Conservation (phyloP, 441 rosid genomes). For the Populus hybrid region DNA sequence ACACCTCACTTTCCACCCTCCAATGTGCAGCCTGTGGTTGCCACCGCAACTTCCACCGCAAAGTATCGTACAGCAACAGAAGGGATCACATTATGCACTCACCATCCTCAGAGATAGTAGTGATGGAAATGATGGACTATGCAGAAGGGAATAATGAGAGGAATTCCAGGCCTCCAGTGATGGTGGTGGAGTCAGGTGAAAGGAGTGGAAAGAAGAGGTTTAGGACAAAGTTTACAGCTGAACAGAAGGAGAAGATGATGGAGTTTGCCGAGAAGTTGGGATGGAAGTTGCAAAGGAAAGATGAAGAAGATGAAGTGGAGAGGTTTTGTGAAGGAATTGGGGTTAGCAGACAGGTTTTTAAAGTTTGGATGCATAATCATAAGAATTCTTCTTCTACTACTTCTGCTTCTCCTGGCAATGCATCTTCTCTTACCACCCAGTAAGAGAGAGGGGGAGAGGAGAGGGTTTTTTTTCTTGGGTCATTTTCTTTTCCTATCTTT, state of each 20-base stretch:
- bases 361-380: conserved; percentile 82
- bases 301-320: conserved; percentile 57
- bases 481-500: not conserved
- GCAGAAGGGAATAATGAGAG: conserved; percentile 20
- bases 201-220: conserved; percentile 49
- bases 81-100: conserved; percentile 3
- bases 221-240: conserved; percentile 70
- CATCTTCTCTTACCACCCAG: conserved; percentile 42
- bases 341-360: conserved; percentile 56
- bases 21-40: conserved; percentile 84
- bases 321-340: conserved; percentile 54
- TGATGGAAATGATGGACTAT: conserved; percentile 22
- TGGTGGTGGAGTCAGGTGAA: conserved; percentile 28
- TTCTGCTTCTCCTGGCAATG: conserved; percentile 38
- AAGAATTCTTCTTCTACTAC: conserved; percentile 49
- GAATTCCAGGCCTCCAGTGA: conserved; percentile 7
- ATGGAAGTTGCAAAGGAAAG: conserved; percentile 72
- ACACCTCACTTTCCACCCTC: conserved; percentile 34
- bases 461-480: not conserved
- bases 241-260: conserved; percentile 42
- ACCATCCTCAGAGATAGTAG: not conserved
- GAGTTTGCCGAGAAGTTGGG: conserved; percentile 65
- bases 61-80: conserved; percentile 28
- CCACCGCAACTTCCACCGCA: conserved; percentile 91
- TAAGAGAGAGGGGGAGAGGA: not conserved